Percentiles rank a stretch among this genome's conserved stretches.
Evolutionary conservation across 768 basidiomycete genomes (phyloP).

Genomic region (Lepiota brunneoincarnata): DNA sequence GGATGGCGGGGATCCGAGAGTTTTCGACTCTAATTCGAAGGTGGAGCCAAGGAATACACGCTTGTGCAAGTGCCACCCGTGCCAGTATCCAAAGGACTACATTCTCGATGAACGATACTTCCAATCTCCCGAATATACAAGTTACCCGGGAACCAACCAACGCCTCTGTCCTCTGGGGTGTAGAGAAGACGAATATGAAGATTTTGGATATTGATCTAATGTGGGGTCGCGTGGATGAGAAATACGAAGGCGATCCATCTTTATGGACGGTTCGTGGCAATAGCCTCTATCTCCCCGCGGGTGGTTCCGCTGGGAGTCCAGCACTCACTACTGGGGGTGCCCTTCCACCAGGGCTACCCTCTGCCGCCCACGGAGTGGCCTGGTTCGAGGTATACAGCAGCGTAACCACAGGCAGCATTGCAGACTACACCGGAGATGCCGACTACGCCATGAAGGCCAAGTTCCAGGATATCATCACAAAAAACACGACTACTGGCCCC

Average conservation of each 20-base stretch:
- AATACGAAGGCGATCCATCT: background rate
- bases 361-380: background rate
- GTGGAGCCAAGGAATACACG: conserved; percentile 18
- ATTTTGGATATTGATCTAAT: background rate
- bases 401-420: too few relatives aligned
- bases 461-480: background rate
- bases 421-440: background rate
- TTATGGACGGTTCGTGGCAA: background rate
- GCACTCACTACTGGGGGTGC: too few relatives aligned
- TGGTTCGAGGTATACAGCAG: background rate
- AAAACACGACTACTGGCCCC: background rate
- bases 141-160: background rate
- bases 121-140: background rate
- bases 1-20: conserved; percentile 18
- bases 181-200: background rate
- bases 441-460: background rate
- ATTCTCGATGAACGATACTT: background rate
- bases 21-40: conserved; percentile 13
- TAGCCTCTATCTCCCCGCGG: background rate
- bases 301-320: background rate
- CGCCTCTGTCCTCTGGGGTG: background rate
- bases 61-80: conserved; percentile 16
- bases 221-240: background rate
- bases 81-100: background rate
- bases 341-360: background rate